These are phyloP conservation scores for Paramecium tetraurelia DNA, from an alignment of 73 alveolate genomes.

Conservation along the genomic window DNA sequence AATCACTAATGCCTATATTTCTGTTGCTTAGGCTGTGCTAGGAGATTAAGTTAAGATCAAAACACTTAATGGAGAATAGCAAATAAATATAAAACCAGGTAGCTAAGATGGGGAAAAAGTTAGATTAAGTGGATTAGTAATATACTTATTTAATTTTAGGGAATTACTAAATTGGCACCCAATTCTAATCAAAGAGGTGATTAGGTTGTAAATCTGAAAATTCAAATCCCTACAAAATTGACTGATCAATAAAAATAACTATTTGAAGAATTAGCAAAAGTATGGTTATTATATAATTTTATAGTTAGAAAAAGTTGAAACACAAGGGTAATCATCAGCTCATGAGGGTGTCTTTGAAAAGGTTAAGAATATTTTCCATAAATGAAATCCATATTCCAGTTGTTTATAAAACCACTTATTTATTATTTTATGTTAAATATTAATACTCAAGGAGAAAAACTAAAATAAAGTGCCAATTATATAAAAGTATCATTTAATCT, in stretches of 20 bases:
- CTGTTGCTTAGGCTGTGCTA: slow-evolving; percentile 75
- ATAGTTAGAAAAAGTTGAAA: not conserved
- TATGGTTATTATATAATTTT: not conserved
- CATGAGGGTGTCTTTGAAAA: not conserved
- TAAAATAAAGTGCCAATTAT: slow-evolving; percentile 15
- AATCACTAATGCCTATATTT: slow-evolving; percentile 64
- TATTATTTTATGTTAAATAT: not conserved
- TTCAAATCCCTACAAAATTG: not conserved
- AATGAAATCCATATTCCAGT: not conserved
- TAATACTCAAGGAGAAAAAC: not conserved
- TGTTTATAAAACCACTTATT: not conserved
- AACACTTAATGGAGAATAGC: slow-evolving; percentile 78
- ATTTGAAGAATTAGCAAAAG: slow-evolving; percentile 29
- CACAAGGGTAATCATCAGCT: not conserved
- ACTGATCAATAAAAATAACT: slow-evolving; percentile 5
- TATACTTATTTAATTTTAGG: not conserved
- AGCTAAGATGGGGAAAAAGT: slow-evolving; percentile 73
- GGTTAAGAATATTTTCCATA: not conserved
- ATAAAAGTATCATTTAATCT: not conserved
- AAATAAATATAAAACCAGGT: slow-evolving; percentile 77
- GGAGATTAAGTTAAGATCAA: slow-evolving; percentile 77
- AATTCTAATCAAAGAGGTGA: not conserved
- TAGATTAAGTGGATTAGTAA: slow-evolving; percentile 64
- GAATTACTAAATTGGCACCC: not conserved
- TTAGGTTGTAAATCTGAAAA: not conserved